A percentile compares a stretch with the other conserved stretches of the same genome.
These are phyloP conservation scores for Aspergillus ellipticus DNA, from an alignment of 495 filamentous ascomycete genomes.

Conservation along the genomic window DNA sequence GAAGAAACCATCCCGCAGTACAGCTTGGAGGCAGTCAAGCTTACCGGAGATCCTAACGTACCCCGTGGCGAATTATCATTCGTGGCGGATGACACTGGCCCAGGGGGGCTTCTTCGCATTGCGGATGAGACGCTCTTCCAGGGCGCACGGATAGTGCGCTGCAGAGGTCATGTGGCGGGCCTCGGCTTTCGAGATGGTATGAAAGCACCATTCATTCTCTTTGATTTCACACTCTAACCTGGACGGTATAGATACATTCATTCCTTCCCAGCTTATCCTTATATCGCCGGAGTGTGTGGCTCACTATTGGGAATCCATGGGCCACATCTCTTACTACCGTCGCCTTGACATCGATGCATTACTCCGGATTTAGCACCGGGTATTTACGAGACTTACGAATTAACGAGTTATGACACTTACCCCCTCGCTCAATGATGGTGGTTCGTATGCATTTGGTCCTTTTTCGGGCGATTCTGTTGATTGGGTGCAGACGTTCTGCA, in stretches of 20 bases:
- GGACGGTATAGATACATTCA: slow-evolving; percentile 58
- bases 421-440: slow-evolving; percentile 3
- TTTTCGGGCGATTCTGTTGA: neutral
- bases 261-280: slow-evolving; percentile 71
- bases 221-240: neutral
- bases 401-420: slow-evolving; percentile 10
- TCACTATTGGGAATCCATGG: slow-evolving; percentile 77
- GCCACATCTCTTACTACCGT: slow-evolving; percentile 75
- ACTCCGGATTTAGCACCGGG: slow-evolving; percentile 49
- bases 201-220: neutral
- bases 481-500: neutral
- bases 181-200: slow-evolving; percentile 67
- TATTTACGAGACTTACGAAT: slow-evolving; percentile 5
- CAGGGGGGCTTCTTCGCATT: slow-evolving; percentile 54
- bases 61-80: slow-evolving; percentile 83
- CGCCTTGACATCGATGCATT: slow-evolving; percentile 78
- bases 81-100: slow-evolving; percentile 69
- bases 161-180: slow-evolving; percentile 71
- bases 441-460: neutral
- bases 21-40: slow-evolving; percentile 73
- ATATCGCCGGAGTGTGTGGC: slow-evolving; percentile 73
- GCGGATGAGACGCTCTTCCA: slow-evolving; percentile 64
- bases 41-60: slow-evolving; percentile 87
- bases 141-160: slow-evolving; percentile 72
- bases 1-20: slow-evolving; percentile 39